Percentiles rank a stretch among this genome's conserved stretches.
Evolutionary conservation across 495 filamentous ascomycete species (phyloP).

Genomic region (Talaromyces ruber): DNA sequence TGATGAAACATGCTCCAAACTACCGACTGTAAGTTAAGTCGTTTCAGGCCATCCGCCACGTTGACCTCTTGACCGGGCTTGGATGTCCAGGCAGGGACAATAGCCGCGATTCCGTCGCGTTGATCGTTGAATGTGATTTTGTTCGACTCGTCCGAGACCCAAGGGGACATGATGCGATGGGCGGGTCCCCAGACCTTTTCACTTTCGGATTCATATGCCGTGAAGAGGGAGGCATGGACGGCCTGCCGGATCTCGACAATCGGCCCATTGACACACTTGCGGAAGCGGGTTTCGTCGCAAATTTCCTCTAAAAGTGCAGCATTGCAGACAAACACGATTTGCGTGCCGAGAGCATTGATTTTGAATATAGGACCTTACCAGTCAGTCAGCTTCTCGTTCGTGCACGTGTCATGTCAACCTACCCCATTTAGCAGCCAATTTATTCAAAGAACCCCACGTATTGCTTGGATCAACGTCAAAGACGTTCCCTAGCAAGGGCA

Average conservation of each 20-base stretch:
- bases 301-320: slow-evolving; percentile 58
- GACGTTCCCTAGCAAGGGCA: slow-evolving; percentile 63
- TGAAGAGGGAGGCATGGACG: slow-evolving; percentile 67
- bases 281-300: slow-evolving; percentile 64
- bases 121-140: slow-evolving; percentile 19
- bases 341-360: slow-evolving; percentile 46
- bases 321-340: slow-evolving; percentile 44
- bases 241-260: slow-evolving; percentile 54
- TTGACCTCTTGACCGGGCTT: slow-evolving; percentile 10
- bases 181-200: slow-evolving; percentile 55
- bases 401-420: slow-evolving; percentile 4
- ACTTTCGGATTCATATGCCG: slow-evolving; percentile 52
- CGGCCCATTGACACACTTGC: slow-evolving; percentile 51
- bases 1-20: slow-evolving; percentile 47
- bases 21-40: slow-evolving; percentile 60
- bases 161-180: slow-evolving; percentile 54
- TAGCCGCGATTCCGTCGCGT: slow-evolving; percentile 17
- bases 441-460: slow-evolving; percentile 53
- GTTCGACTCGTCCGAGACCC: slow-evolving; percentile 26
- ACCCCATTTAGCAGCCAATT: slow-evolving; percentile 58
- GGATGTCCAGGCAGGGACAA: slow-evolving; percentile 18
- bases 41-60: slow-evolving; percentile 53
- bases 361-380: slow-evolving; percentile 58
- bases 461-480: slow-evolving; percentile 53
- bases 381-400: slow-evolving; percentile 7